These are phyloP conservation scores for Solanum piurae DNA, from an alignment of 257 asterid species.

Conservation along the genomic window DNA sequence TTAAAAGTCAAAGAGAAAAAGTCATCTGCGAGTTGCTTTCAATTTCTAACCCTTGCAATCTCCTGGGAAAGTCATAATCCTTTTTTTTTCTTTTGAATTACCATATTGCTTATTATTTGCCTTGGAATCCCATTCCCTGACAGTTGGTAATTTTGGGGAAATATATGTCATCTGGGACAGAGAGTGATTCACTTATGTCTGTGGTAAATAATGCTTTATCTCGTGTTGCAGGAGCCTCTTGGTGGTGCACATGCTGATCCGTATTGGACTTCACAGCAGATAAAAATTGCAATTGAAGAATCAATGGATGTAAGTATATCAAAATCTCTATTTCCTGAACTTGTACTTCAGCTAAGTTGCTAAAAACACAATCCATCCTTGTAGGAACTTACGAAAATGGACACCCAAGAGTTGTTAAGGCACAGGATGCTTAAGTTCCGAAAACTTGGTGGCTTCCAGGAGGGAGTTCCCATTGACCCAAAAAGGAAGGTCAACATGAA, in stretches of 20 bases:
- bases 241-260: constrained; percentile 97
- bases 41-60: background rate
- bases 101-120: background rate
- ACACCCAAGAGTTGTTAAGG: constrained; percentile 45
- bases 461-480: constrained; percentile 65
- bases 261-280: constrained; percentile 89
- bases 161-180: background rate
- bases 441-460: constrained; percentile 56
- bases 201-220: background rate
- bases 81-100: background rate
- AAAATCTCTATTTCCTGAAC: background rate
- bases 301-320: constrained; percentile 76
- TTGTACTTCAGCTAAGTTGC: background rate
- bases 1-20: background rate
- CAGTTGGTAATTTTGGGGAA: background rate
- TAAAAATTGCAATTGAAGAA: constrained; percentile 67
- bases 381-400: constrained; percentile 77
- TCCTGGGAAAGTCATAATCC: background rate
- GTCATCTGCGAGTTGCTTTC: background rate
- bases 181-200: background rate
- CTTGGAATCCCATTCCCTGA: background rate
- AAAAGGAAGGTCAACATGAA: constrained; percentile 51
- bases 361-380: constrained; percentile 9
- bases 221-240: constrained; percentile 75
- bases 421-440: constrained; percentile 70